Base-by-base conservation (phyloP, 1,284 basidiomycete species). In the Ganoderma resinaceum region DNA sequence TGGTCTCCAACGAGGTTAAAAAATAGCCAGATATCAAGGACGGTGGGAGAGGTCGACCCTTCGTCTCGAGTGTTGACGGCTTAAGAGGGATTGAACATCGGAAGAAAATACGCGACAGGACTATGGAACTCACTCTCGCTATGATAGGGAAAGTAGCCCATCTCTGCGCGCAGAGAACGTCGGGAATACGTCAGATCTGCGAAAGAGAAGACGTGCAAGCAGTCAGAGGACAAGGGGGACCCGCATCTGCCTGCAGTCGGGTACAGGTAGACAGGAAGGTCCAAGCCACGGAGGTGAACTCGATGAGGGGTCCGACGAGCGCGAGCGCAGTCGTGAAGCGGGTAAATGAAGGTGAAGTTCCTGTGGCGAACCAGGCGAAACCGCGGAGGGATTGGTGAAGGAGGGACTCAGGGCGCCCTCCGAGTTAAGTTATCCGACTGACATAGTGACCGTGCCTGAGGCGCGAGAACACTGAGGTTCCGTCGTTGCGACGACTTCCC, bases 1-100 rank as follows among this genome's bases (percentile, higher is more conserved):
- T 88, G 84, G 9, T 83, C 83, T 29, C 83, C 87, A 67, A 80
- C 75, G 31, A 87, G 79, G 69, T 87, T 83, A 52, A 89, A 80
- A 65, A 81, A 78, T 53, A 87, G 79, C 77, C 81, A 88, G 20
- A 78, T 68, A 20, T 70, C 67, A 43, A 78, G 74, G 70, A 74
- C 70, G 26, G 74, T 61, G n/a, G 72, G 58, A 6, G 72, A 72
- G 57, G 46, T 63, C 12, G 70, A 53, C 1, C 73, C 74, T 14
- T 74, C 59, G 35, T 74, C 68, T 11, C 70, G 70, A 11, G 73
- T 66, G 16, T 70, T 68, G 58, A 74, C 62, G 37, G 74, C 76
- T 78, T 40, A 12, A 42, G 11, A 12, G 4, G 14, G 3, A 26
- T 18, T n/a, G 23, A 60, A 37, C 55, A 40, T 60, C 23, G 26